Evolutionary conservation across 139 green algal species (phyloP), one percentile per base, ranked within the genome.

Genomic region (Gonium pectorale): DNA sequence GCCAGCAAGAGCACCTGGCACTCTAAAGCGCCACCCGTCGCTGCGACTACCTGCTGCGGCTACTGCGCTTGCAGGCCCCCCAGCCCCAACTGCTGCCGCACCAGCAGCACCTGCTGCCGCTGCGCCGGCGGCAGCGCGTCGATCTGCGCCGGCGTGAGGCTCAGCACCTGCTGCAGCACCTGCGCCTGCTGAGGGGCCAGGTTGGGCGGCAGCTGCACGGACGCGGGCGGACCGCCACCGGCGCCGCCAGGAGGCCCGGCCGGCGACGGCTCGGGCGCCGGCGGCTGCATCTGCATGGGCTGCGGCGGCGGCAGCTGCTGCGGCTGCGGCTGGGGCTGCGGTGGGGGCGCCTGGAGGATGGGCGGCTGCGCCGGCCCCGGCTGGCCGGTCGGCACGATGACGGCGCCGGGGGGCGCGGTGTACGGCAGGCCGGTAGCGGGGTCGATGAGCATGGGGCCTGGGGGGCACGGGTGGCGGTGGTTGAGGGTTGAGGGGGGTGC

Each of bases 111-210:
- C 69, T 99, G 96, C 40, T 88, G 81, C 73, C 94, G 92, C 77
- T 98, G 94, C 66, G 95, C 83, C n/a, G 93, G 88, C 44, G 96
- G 96, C 79, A 99, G 85, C 67, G 87, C 79, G 38, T 95, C 94
- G 1, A 99, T 94, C 88, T 99, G 96, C 79, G 96, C 90, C 24
- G 93, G 92, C 9, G 93, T 98, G 68, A 99, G 87, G 8, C 87
- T 90, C 91, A 98, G 92, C 40, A 99, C 94, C 81, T 98, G 95
- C 77, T 96, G 86, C 73, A 98, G 77, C 52, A 98, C 75, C 59
- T 82, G 75, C 29, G 75, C 75, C 84, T 88, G 80, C 37, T 90
- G 81, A 19, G 56, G 33, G 21, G 67, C 64, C 41, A 71, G 67
- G 52, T 86, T 67, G 77, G 79, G 56, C 71, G 84, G 73, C 84